phyloP scores from a whole-genome alignment of 306 rosid species.

The Prunus mongolica region DNA sequence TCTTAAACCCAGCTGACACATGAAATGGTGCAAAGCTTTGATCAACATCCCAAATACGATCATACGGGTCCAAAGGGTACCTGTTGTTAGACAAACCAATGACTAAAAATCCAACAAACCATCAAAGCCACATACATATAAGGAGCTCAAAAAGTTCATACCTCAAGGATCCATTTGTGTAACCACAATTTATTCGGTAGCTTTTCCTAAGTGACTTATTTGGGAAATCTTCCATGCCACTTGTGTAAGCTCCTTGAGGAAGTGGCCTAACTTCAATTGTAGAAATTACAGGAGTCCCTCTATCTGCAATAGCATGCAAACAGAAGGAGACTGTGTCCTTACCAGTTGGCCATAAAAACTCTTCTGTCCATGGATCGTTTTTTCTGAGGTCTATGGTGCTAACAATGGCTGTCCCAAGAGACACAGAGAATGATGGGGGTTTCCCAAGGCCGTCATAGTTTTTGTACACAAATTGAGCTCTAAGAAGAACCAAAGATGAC shows the following conservation, averaged over 20 bases:
- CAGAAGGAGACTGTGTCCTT: conserved; percentile 60
- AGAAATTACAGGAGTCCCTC: conserved; percentile 73
- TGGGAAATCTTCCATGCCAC: conserved; percentile 47
- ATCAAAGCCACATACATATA: neutral
- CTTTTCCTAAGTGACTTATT: conserved; percentile 60
- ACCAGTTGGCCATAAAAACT: conserved; percentile 63
- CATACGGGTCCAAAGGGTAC: conserved; percentile 75
- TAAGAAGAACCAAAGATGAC: conserved; percentile 62
- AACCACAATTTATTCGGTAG: conserved; percentile 75
- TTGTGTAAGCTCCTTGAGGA: conserved; percentile 67
- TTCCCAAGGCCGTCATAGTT: conserved; percentile 68
- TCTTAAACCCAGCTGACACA: conserved; percentile 53
- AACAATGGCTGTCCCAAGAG: conserved; percentile 74
- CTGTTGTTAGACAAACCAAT: conserved; percentile 35
- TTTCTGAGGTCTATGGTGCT: conserved; percentile 46
- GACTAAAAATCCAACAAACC: neutral
- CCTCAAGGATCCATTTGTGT: conserved; percentile 56
- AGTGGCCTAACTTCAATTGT: conserved; percentile 78
- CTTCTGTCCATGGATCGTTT: conserved; percentile 75
- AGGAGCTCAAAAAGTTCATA: conserved; percentile 25
- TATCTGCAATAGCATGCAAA: conserved; percentile 42
- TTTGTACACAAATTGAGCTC: conserved; percentile 69
- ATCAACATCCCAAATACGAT: conserved; percentile 81
- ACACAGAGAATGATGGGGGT: conserved; percentile 73
- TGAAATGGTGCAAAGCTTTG: conserved; percentile 63